These are phyloP conservation scores for Flaveria brownii DNA, from an alignment of 129 eudicot genomes.

Conservation along the genomic window DNA sequence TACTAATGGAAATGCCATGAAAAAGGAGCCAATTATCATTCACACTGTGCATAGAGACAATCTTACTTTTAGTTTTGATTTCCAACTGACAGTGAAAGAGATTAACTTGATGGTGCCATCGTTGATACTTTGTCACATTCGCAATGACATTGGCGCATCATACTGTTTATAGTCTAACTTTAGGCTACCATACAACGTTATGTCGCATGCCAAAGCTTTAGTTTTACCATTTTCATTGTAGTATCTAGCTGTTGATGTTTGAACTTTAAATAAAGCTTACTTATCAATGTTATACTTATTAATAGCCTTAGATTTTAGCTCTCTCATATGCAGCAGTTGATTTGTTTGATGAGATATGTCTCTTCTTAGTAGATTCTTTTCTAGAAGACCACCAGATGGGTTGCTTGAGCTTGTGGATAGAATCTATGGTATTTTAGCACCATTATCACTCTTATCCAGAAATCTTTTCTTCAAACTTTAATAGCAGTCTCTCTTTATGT, in stretches of 20 bases:
- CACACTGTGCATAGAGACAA: background rate
- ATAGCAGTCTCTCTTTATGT: background rate
- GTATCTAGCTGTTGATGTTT: slow-evolving; percentile 13
- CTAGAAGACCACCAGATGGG: slow-evolving; percentile 95
- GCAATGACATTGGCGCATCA: slow-evolving; percentile 14
- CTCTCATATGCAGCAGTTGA: slow-evolving; percentile 14
- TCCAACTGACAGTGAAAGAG: background rate
- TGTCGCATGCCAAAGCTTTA: background rate
- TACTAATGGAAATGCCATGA: background rate
- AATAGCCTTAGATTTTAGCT: slow-evolving; percentile 36
- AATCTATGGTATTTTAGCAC: slow-evolving; percentile 70
- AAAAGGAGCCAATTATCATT: background rate
- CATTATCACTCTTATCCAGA: slow-evolving; percentile 11
- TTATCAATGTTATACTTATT: background rate
- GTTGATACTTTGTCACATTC: background rate
- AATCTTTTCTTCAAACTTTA: slow-evolving; percentile 6
- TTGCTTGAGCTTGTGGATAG: slow-evolving; percentile 92
- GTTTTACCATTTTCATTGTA: background rate
- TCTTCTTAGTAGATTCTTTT: slow-evolving; percentile 84
- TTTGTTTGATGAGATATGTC: slow-evolving; percentile 53
- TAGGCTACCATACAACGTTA: background rate
- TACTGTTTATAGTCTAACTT: background rate
- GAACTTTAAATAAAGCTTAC: slow-evolving; percentile 10
- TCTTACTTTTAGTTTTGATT: background rate
- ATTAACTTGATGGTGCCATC: slow-evolving; percentile 10